Evolutionary conservation across 2,329 filamentous ascomycete species (phyloP), one percentile per base, ranked within the genome.

Genomic region (Dactylella cylindrospora): DNA sequence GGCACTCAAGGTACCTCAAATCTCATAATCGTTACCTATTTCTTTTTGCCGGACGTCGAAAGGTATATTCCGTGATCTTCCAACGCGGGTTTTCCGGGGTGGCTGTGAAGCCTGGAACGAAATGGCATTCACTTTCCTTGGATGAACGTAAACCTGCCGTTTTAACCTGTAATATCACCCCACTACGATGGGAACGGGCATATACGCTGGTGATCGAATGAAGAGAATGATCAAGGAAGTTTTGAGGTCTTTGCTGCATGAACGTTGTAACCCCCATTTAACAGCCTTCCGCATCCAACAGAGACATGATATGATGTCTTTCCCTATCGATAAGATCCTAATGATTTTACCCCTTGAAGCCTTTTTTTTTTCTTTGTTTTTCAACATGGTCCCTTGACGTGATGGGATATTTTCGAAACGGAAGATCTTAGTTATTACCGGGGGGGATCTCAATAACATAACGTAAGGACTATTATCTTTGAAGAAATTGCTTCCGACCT

Each of bases 221-320:
- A n/a, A 33, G 36, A 8, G 20, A 52, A 49, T 49, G 54, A 52
- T 62, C 57, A 41, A 53, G 57, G 36, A 54, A 62, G 57, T 62
- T 62, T 53, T 49, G 40, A 43, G 12, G 26, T 22, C 9, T 15
- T 35, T 25, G 31, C 45, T 50, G 49, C 57, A 62, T 44, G 20
- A 43, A 28, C 52, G 52, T 57, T 57, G 35, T 25, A 51, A 47
- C 25, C 33, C 36, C 26, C 12, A n/a, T n/a, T n/a, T n/a, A 35
- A 22, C 19, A 22, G 20, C 19, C 28, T 39, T 36, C 22, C 41
- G 12, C 41, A 39, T 17, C 39, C 39, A 60, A 46, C 39, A 35
- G 41, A 35, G 15, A 40, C 46, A 45, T 40, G 20, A 36, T 25
- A 15, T 23, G 26, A 33, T 54, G 47, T 40, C 49, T 54, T 62